Conservation (phyloP, 306 rosid species). For the Prinsepia uniflora region DNA sequence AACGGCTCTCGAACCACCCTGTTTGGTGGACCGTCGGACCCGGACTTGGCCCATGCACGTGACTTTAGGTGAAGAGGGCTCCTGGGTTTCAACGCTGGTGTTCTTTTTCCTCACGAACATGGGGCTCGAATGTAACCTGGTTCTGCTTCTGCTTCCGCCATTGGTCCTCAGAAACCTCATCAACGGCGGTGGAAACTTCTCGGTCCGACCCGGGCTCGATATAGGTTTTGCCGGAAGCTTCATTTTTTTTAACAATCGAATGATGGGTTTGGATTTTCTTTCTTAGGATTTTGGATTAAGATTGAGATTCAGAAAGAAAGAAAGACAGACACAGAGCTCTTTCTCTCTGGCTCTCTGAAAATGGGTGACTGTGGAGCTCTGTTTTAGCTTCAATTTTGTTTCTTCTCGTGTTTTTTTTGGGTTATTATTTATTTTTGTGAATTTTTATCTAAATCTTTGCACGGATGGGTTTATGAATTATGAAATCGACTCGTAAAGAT, state of each 20-base stretch:
- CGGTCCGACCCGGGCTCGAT: slow-evolving; percentile 75
- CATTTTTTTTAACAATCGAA: slow-evolving; percentile 35
- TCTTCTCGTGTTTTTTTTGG: slow-evolving; percentile 7
- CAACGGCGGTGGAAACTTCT: slow-evolving; percentile 88
- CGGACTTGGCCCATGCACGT: slow-evolving; percentile 96
- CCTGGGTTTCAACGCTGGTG: slow-evolving; percentile 62
- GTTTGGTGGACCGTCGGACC: slow-evolving; percentile 51
- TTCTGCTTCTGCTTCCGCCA: slow-evolving; percentile 69
- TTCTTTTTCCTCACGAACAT: slow-evolving; percentile 66
- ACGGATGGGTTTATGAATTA: slow-evolving; percentile 54
- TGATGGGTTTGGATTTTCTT: background rate
- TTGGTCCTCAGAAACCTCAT: slow-evolving; percentile 76
- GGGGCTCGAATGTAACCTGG: slow-evolving; percentile 61
- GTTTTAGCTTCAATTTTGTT: background rate
- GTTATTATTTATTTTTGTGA: background rate
- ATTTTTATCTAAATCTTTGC: slow-evolving; percentile 35
- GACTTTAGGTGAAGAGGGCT: slow-evolving; percentile 91
- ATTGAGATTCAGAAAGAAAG: background rate
- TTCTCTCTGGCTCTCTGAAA: background rate
- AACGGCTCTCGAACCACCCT: slow-evolving; percentile 8
- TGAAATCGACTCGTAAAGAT: slow-evolving; percentile 9
- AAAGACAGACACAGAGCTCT: background rate
- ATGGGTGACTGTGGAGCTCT: slow-evolving; percentile 4
- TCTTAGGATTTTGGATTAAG: background rate
- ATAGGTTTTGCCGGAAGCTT: slow-evolving; percentile 59